These are phyloP conservation scores for Gossypium trilobum DNA, from an alignment of 441 rosid genomes.

Conservation along the genomic window DNA sequence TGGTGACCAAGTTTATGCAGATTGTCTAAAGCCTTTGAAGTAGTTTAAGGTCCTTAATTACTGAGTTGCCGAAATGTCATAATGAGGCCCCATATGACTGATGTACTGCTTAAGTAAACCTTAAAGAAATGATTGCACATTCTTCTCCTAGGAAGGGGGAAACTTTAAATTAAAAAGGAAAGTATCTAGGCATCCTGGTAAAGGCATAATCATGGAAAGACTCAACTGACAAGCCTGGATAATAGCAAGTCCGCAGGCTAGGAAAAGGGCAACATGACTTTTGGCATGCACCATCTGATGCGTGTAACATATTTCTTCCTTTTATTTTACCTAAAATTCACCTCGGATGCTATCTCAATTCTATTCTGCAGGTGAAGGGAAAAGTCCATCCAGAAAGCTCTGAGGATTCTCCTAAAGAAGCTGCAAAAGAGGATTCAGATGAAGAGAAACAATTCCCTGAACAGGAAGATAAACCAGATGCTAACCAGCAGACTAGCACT, in stretches of 20 bases:
- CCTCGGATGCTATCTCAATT: conserved; percentile 9
- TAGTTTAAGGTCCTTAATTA: not conserved
- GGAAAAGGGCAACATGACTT: conserved; percentile 1
- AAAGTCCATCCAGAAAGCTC: conserved; percentile 29
- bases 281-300: not conserved
- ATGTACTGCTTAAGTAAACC: conserved; percentile 1
- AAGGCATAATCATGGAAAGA: not conserved
- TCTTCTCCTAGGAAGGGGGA: not conserved
- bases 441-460: conserved; percentile 39
- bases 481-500: conserved; percentile 31
- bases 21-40: not conserved
- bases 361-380: conserved; percentile 44
- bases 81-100: not conserved
- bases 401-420: conserved; percentile 33
- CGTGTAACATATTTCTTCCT: not conserved
- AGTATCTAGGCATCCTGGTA: not conserved
- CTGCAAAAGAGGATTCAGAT: conserved; percentile 44
- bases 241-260: not conserved
- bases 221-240: not conserved
- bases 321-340: not conserved
- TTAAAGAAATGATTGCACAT: not conserved
- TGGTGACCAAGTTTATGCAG: not conserved
- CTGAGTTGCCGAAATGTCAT: not conserved
- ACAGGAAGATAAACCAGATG: conserved; percentile 27
- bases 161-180: not conserved